phyloP scores from a whole-genome alignment of 2,329 filamentous ascomycete species.

The Alternaria burnsii region DNA sequence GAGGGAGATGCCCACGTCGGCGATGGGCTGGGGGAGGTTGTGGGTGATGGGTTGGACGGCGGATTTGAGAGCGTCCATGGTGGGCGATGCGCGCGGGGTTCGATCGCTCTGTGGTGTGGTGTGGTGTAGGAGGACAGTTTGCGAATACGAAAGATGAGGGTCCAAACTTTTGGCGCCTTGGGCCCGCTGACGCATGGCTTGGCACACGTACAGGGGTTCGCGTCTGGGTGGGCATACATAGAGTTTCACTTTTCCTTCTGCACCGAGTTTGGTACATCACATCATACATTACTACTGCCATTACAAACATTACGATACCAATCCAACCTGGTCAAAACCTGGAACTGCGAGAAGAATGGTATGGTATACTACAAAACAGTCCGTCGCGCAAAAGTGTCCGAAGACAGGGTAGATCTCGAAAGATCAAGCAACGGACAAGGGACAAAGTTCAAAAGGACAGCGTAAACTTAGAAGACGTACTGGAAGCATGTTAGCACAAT shows the following conservation, averaged over 20 bases:
- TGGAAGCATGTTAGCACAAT: not conserved
- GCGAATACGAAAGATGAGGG: slow-evolving; percentile 5
- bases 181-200: slow-evolving; percentile 25
- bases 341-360: slow-evolving; percentile 9
- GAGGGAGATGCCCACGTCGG: slow-evolving; percentile 58
- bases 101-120: not conserved
- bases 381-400: not conserved
- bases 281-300: slow-evolving; percentile 33
- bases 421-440: not conserved
- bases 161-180: not conserved
- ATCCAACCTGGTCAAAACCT: slow-evolving; percentile 12
- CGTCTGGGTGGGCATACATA: not conserved
- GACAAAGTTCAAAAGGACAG: not conserved
- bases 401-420: not conserved
- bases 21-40: slow-evolving; percentile 53
- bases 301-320: slow-evolving; percentile 22
- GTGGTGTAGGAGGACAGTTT: slow-evolving; percentile 14
- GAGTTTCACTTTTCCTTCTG: not conserved
- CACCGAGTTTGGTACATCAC: not conserved
- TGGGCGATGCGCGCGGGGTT: slow-evolving; percentile 15
- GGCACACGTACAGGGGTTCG: slow-evolving; percentile 12
- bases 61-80: slow-evolving; percentile 57
- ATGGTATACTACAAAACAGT: slow-evolving; percentile 15
- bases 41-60: slow-evolving; percentile 56
- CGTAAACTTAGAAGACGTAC: slow-evolving; percentile 9